Evolutionary conservation across 495 filamentous ascomycete species (phyloP).

Genomic region (Daldinia caldariorum): DNA sequence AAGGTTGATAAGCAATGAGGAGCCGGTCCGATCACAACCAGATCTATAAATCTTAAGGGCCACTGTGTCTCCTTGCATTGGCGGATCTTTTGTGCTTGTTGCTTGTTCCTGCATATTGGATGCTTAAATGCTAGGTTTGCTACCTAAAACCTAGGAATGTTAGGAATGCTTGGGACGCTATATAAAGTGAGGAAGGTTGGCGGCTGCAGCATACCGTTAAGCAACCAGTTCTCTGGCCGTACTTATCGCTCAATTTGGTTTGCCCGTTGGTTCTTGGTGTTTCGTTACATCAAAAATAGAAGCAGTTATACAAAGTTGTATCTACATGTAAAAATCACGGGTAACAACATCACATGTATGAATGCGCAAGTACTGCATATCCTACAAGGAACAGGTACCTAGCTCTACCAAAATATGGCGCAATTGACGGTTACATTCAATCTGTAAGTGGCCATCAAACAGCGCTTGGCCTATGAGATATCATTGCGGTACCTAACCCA

Average conservation of each 20-base stretch:
- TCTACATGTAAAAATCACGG: slow-evolving; percentile 1
- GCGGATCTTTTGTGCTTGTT: slow-evolving; percentile 14
- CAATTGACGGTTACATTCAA: too few relatives aligned
- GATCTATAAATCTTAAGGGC: not conserved
- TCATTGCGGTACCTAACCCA: too few relatives aligned
- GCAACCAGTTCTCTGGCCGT: slow-evolving; percentile 1
- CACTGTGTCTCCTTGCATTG: slow-evolving; percentile 2
- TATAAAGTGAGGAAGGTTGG: slow-evolving; percentile 33
- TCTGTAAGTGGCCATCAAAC: too few relatives aligned
- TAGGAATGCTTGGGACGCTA: slow-evolving; percentile 1
- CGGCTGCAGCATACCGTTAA: slow-evolving; percentile 11
- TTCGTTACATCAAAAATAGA: slow-evolving; percentile 28
- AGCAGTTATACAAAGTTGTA: not conserved
- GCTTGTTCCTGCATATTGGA: slow-evolving; percentile 31
- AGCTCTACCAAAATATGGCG: too few relatives aligned
- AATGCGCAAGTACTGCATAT: too few relatives aligned
- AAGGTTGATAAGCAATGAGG: slow-evolving; percentile 15
- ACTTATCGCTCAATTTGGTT: slow-evolving; percentile 23
- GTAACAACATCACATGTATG: too few relatives aligned
- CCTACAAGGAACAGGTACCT: too few relatives aligned
- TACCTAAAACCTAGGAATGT: too few relatives aligned
- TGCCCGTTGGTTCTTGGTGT: slow-evolving; percentile 2
- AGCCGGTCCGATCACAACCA: slow-evolving; percentile 35
- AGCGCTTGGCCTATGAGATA: too few relatives aligned
- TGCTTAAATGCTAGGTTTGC: slow-evolving; percentile 6